These are phyloP conservation scores for Neurospora hispaniola DNA, from an alignment of 495 filamentous ascomycete genomes.

Conservation along the genomic window DNA sequence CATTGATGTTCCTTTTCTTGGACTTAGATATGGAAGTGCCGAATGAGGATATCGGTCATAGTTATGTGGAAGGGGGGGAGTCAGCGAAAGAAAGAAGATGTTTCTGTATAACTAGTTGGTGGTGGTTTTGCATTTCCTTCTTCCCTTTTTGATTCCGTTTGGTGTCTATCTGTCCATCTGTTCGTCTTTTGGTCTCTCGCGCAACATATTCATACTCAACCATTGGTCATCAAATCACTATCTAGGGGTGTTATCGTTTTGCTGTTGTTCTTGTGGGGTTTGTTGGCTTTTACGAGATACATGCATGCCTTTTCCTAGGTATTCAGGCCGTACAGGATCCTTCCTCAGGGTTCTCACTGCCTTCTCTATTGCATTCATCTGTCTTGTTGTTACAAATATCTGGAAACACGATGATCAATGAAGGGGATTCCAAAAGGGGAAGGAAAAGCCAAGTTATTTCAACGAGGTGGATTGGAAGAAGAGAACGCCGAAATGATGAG, in stretches of 20 bases:
- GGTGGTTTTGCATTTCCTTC: slow-evolving; percentile 1
- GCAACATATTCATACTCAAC: background rate
- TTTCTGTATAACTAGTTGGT: slow-evolving; percentile 16
- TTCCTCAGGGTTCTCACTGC: background rate
- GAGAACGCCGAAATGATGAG: background rate
- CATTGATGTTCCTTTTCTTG: background rate
- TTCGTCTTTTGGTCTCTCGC: background rate
- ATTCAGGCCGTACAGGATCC: background rate
- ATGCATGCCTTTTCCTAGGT: background rate
- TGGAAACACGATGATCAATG: background rate
- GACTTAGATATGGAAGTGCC: background rate
- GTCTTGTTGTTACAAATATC: background rate
- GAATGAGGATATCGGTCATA: background rate
- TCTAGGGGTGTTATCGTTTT: background rate
- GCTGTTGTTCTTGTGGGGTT: background rate
- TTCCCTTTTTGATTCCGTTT: background rate
- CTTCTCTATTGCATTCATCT: slow-evolving; percentile 1
- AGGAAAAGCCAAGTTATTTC: background rate
- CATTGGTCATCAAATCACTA: background rate
- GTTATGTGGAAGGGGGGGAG: background rate
- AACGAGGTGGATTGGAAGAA: background rate
- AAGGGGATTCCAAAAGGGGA: background rate
- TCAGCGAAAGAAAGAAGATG: background rate
- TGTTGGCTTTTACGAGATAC: background rate
- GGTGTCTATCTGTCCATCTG: background rate